These are phyloP conservation scores for Chamaecrista fasciculata DNA, from an alignment of 306 rosid species.

Conservation along the genomic window DNA sequence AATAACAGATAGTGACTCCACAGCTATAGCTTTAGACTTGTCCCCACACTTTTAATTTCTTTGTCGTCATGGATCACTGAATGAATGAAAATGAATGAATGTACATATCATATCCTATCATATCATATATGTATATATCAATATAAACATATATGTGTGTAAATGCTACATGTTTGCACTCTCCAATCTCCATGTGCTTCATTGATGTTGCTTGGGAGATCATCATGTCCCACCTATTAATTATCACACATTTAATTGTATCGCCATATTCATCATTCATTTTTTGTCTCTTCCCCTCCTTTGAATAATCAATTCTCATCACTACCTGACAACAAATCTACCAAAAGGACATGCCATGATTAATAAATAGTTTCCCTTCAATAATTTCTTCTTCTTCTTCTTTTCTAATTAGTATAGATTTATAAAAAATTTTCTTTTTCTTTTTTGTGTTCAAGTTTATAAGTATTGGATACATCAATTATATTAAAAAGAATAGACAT, in stretches of 20 bases:
- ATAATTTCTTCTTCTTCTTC: too few species aligned
- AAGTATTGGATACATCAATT: too few species aligned
- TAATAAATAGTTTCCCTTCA: too few species aligned
- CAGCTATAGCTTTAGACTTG: slow-evolving; percentile 50
- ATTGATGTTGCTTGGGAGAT: slow-evolving; percentile 28
- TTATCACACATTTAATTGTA: slow-evolving; percentile 21
- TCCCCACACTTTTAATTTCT: slow-evolving; percentile 39
- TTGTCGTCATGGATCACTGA: slow-evolving; percentile 41
- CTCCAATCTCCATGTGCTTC: slow-evolving; percentile 46
- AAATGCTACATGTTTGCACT: too few species aligned
- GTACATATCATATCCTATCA: too few species aligned
- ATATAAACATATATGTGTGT: too few species aligned
- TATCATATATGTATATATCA: too few species aligned
- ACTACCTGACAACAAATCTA: slow-evolving; percentile 22
- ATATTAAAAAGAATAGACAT: too few species aligned
- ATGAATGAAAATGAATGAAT: too few species aligned
- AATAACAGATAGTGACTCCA: slow-evolving; percentile 51
- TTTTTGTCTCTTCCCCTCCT: slow-evolving; percentile 9
- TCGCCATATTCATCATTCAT: slow-evolving; percentile 2
- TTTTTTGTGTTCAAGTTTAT: too few species aligned
- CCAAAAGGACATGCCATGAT: slow-evolving; percentile 21
- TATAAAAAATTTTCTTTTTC: too few species aligned
- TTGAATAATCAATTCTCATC: slow-evolving; percentile 27
- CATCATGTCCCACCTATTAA: slow-evolving; percentile 29
- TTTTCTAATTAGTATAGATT: too few species aligned